Percentiles rank a stretch among this genome's conserved stretches.
These are phyloP conservation scores for Pontederia paniculata DNA, from an alignment of 176 grass and related monocot species.

Conservation along the genomic window DNA sequence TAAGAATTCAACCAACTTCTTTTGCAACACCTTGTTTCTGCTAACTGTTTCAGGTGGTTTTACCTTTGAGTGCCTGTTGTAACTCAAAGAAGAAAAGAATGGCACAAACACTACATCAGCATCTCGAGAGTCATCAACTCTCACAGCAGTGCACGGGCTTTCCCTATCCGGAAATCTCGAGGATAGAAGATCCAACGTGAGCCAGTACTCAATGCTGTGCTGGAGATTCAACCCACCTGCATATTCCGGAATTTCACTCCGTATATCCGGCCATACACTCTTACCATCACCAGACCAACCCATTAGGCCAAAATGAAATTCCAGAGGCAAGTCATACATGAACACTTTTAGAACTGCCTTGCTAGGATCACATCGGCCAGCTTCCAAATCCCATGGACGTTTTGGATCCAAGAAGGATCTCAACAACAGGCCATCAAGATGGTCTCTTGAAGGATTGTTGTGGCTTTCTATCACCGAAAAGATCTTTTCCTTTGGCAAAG, in stretches of 20 bases:
- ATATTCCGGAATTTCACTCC: conserved; percentile 1
- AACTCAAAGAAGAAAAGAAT: conserved; percentile 19
- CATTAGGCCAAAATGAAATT: conserved; percentile 16
- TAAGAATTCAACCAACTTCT: conserved; percentile 6
- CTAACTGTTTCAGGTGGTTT: conserved; percentile 6
- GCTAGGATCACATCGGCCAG: neutral
- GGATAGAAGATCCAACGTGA: conserved; percentile 15
- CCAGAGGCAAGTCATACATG: conserved; percentile 19
- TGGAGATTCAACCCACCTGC: conserved; percentile 19
- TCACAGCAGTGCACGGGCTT: conserved; percentile 12
- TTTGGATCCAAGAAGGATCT: neutral
- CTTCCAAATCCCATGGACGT: neutral
- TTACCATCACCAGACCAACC: conserved; percentile 7
- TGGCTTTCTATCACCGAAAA: conserved; percentile 2
- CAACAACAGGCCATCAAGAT: neutral
- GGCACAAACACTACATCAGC: conserved; percentile 20
- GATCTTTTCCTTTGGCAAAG: conserved; percentile 2
- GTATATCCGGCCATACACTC: conserved; percentile 14
- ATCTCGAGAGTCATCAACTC: conserved; percentile 8
- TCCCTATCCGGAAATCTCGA: conserved; percentile 8
- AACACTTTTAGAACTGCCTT: conserved; percentile 13
- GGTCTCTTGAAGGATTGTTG: neutral
- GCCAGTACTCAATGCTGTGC: conserved; percentile 20
- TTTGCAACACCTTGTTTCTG: conserved; percentile 8
- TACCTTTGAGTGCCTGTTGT: conserved; percentile 11